Base-by-base conservation (phyloP, 306 rosid species). In the Rosa persica region DNA sequence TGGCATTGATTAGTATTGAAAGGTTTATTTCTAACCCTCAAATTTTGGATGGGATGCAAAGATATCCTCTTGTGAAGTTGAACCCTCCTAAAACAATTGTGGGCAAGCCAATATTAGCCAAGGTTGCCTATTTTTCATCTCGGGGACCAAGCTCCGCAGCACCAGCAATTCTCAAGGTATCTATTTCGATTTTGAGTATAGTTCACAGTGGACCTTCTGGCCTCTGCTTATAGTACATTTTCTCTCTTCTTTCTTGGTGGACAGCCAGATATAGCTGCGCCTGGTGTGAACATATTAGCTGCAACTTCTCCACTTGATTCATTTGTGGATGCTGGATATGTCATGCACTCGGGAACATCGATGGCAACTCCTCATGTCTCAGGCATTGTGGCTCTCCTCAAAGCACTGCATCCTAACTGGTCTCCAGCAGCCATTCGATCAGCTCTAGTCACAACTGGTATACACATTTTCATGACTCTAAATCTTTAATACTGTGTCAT, bases 191-290 rank as follows among this genome's bases (percentile, higher is more conserved):
- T 7, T 40, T 16, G 48, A 39, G 8, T 38, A 54, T 34, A 10
- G 60, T 17, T 27, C 30, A 19, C 69, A 10, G 20, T 58, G 4
- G 20, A 64, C 13, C 11, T 64, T 10, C 8, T 34, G 42, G 43
- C 68, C 17, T 47, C 42, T 70, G 38, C 75, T 70, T 70, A 69
- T 23, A 47, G 42, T 64, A 15, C 15, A 70, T 70, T 23, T 70
- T 47, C 27, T 72, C 34, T 39, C 20, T 9, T 19, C 22, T 40
- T 40, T 4, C 44, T 20, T 66, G 15, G 46, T 20, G 19, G 22
- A 54, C 85, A 89, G 92, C 92, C 90, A 30, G 92, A 89, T 49
- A 57, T 89, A 69, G 84, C 89, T 8, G 90, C 92, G 27, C 92
- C 92, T 0, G 92, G 92, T 16, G 83, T 81, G 46, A 78, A 79